Conservation (phyloP, 441 rosid genomes). For the Brassica balearica region DNA sequence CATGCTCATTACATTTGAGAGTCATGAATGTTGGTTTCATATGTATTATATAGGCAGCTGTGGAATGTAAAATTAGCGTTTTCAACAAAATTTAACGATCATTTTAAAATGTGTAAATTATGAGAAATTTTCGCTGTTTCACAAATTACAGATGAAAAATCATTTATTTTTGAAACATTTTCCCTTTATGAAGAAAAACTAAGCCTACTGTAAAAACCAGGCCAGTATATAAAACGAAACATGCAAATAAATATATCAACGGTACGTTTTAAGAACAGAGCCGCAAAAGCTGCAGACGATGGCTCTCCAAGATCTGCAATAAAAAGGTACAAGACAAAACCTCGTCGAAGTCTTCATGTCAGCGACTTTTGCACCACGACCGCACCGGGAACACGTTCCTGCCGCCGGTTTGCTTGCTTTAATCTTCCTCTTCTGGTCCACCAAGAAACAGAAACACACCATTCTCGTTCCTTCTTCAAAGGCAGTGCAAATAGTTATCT, state of each 20-base stretch:
- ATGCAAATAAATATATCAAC: constrained; percentile 23
- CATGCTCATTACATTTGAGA: neutral
- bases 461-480: constrained; percentile 38
- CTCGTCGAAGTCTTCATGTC: constrained; percentile 70
- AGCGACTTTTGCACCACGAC: constrained; percentile 67
- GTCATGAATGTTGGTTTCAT: neutral
- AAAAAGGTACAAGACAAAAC: constrained; percentile 61
- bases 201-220: constrained; percentile 5
- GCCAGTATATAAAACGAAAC: neutral
- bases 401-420: constrained; percentile 66
- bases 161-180: neutral
- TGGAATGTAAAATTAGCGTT: constrained; percentile 1
- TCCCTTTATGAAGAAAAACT: neutral
- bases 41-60: neutral
- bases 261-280: constrained; percentile 62
- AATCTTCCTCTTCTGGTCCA: constrained; percentile 58
- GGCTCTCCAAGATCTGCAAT: constrained; percentile 72
- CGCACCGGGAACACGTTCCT: constrained; percentile 67
- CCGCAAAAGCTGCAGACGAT: constrained; percentile 69
- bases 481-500: neutral
- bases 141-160: neutral
- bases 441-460: constrained; percentile 73
- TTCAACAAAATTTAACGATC: neutral
- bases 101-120: constrained; percentile 1
- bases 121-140: neutral